Base-by-base conservation (phyloP, 2,329 filamentous ascomycete genomes). In the Aspergillus brunneoviolaceus region DNA sequence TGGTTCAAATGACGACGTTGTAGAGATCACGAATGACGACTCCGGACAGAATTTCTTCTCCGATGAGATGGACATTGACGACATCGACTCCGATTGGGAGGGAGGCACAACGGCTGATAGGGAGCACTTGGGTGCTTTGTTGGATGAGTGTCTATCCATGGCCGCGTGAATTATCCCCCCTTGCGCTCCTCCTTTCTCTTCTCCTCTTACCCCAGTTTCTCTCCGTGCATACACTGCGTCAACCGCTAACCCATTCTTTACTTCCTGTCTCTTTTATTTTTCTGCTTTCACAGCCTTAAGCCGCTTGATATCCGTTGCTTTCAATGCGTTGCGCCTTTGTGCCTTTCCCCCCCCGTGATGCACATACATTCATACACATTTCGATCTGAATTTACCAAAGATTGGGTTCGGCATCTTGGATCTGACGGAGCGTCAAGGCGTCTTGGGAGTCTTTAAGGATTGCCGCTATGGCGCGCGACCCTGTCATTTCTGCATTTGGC, bases 91-190 rank as follows among this genome's bases (percentile, higher is more conserved):
- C 52, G 75, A 74, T 29, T 79, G 76, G 76, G 76, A 78, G 61
- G 75, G 76, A 27, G 74, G 69, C 35, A 70, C 70, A 31, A 52
- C 65, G 39, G 64, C 65, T 49, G 76, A 79, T 59, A 71, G 72
- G 53, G 70, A 74, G 27, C 76, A 79, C 45, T 61, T 79, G 57
- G 70, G 69, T 58, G 69, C 70, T 57, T 64, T 78, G 53, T 72
- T 79, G 25, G 76, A 79, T 50, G 76, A 77, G 58, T 78, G 76
- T 64, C 66, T 79, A 29, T 77, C 75, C 45, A 72, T 78, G 71
- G 75, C 76, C 55, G 71, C 75, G 53, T 78, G 65, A 74, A 49
- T 55, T 57, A 59, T 58, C 58, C 57, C 25, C 33, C 59, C 29
- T 66, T 59, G 52, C 49, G 60, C 42, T 55, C 21, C 39, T 39